Conservation (phyloP, 306 rosid species). For the Vicia sativa region DNA sequence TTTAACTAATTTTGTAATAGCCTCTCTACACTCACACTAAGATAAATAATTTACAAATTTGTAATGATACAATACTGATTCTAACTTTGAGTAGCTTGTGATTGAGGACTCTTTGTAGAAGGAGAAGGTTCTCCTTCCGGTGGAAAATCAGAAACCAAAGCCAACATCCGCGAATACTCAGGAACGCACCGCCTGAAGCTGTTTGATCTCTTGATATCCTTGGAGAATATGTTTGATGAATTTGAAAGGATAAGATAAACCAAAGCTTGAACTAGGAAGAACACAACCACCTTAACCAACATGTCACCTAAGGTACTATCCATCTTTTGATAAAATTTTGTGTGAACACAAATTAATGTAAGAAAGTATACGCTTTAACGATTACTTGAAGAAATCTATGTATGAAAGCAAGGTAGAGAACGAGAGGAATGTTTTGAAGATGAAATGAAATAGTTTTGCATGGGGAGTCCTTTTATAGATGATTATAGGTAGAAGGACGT, state of each 20-base stretch:
- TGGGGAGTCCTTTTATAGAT: constrained; percentile 32
- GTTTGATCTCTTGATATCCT: constrained; percentile 44
- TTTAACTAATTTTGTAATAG: constrained; percentile 16
- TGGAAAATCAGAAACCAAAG: constrained; percentile 70
- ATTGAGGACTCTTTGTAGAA: constrained; percentile 39
- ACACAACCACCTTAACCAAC: constrained; percentile 65
- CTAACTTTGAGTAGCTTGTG: constrained; percentile 36
- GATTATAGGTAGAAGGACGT: background rate
- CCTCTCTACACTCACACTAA: constrained; percentile 13
- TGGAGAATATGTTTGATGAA: constrained; percentile 80
- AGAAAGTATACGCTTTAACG: background rate
- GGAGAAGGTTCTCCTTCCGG: constrained; percentile 70
- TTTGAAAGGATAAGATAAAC: constrained; percentile 81
- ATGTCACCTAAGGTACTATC: constrained; percentile 52
- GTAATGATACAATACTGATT: background rate
- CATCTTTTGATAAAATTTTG: constrained; percentile 31
- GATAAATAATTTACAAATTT: constrained; percentile 16
- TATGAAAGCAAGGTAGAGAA: background rate
- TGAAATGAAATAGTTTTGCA: constrained; percentile 16
- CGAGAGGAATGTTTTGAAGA: background rate
- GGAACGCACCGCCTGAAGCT: constrained; percentile 73
- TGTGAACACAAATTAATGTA: background rate
- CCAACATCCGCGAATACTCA: constrained; percentile 67
- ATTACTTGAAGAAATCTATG: background rate
- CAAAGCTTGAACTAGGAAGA: constrained; percentile 65